Evolutionary conservation across 2,329 filamentous ascomycete species (phyloP).

Genomic region (Talaromyces sp.): DNA sequence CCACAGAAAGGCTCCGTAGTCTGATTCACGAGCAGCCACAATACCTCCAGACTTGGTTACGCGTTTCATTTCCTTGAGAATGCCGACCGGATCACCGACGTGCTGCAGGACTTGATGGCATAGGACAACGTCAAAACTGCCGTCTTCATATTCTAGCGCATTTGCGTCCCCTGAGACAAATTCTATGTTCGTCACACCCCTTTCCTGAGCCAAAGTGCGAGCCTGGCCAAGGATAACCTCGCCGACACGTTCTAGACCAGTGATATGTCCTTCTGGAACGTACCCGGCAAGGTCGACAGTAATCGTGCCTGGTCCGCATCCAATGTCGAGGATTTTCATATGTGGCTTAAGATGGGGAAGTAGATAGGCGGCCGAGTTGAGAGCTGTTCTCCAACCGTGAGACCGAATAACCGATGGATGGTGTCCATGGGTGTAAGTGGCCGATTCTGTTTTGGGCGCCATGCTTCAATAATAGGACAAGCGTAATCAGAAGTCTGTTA

Average conservation of each 20-base stretch:
- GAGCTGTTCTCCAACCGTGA: conserved; percentile 31
- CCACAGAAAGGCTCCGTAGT: conserved; percentile 23
- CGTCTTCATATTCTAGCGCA: conserved; percentile 36
- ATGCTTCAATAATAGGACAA: neutral
- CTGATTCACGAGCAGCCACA: conserved; percentile 45
- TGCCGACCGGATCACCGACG: conserved; percentile 46
- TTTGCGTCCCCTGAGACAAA: conserved; percentile 41
- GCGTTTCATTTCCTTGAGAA: conserved; percentile 52
- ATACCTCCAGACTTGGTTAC: conserved; percentile 52
- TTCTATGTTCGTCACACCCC: conserved; percentile 28
- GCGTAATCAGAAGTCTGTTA: neutral
- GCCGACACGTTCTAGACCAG: conserved; percentile 30
- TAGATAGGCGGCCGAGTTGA: conserved; percentile 37
- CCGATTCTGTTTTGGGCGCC: conserved; percentile 6
- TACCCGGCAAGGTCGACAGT: conserved; percentile 36
- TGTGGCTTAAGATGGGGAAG: conserved; percentile 31
- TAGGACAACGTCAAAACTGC: conserved; percentile 56
- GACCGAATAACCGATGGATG: conserved; percentile 31
- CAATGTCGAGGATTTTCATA: conserved; percentile 41
- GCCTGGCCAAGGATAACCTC: conserved; percentile 34
- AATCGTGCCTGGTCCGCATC: conserved; percentile 44
- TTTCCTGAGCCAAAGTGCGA: conserved; percentile 23
- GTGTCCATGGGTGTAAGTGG: conserved; percentile 36
- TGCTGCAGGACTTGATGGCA: conserved; percentile 58
- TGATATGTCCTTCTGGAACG: conserved; percentile 34